Evolutionary conservation across 169 alveolate species (phyloP), one percentile per base, ranked within the genome.

Genomic region (Plasmodium fragile): DNA sequence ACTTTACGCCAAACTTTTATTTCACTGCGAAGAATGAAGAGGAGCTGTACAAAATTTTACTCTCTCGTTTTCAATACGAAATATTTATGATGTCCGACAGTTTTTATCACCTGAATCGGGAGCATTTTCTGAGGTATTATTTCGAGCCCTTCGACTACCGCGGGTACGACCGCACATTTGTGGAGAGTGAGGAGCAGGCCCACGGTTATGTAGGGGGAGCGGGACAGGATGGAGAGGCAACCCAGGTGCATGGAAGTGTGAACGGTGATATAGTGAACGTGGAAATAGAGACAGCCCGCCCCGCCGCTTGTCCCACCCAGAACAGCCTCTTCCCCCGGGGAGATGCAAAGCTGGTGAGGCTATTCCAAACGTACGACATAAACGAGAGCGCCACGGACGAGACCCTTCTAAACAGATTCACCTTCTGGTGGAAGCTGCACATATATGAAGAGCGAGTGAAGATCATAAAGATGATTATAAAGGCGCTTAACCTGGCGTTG

Each of bases 11-110:
- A 1, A 87, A 92, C 34, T 96, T 94, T 32, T 95, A 95, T 52
- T 90, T 96, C 32, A 94, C 92, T 2, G 93, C 92, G 41, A 94
- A 95, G 45, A 92, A 94, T 30, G 97, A 96, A 80, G 93, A 94
- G 32, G 95, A 96, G 30, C 81, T 96, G n/a, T 96, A 87, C 80
- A 94, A 93, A 89, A 77, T 93, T 13, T 93, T 95, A 87, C 69
- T 92, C 6, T 95, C 97, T 13, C 95, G 97, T 45, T 80, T 96
- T 59, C 97, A 96, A 53, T 96, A 77, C 81, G 97, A 96, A 92
- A 95, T 96, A 95, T 87, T 92, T 89, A 77, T 85, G 93, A 92
- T 96, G 34, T 93, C 95, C 36, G 89, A 95, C 65, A 53, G 91
- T 79, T 89, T 65, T 79, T 89, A 89, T 49, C 90, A 89, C 45